Percentiles rank a stretch among this genome's conserved stretches.
phyloP scores from a whole-genome alignment of 2,329 filamentous ascomycete genomes.

The Rutstroemia sp. region DNA sequence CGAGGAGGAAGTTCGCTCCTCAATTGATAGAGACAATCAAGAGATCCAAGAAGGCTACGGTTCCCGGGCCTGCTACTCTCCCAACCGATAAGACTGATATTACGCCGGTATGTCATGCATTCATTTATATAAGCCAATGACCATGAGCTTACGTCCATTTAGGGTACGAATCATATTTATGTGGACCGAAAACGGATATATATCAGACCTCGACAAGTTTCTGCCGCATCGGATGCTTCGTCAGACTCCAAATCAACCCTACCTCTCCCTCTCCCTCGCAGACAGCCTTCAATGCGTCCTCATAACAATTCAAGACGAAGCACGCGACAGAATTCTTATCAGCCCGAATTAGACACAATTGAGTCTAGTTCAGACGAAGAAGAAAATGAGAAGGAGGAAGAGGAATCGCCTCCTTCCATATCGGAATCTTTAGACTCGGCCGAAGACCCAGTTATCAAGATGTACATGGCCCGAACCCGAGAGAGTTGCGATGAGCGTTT shows the following conservation, averaged over 20 bases:
- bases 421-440: constrained; percentile 28
- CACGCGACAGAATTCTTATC: constrained; percentile 34
- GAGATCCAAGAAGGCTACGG: constrained; percentile 60
- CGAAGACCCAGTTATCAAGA: constrained; percentile 27
- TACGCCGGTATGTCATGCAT: constrained; percentile 36
- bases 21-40: constrained; percentile 76
- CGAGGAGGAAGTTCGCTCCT: constrained; percentile 56
- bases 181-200: constrained; percentile 22
- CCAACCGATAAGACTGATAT: constrained; percentile 68
- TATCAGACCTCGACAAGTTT: constrained; percentile 15
- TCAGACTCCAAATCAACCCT: constrained; percentile 10
- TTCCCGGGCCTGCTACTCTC: constrained; percentile 53
- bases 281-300: constrained; percentile 35
- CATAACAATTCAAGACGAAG: constrained; percentile 35
- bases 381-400: constrained; percentile 20
- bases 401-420: constrained; percentile 26
- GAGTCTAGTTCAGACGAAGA: constrained; percentile 26
- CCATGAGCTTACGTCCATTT: not conserved
- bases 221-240: not conserved
- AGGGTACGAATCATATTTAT: constrained; percentile 24
- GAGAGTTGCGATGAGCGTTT: constrained; percentile 71
- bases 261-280: constrained; percentile 32
- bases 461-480: constrained; percentile 43
- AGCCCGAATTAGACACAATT: constrained; percentile 33
- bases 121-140: not conserved